phyloP scores from a whole-genome alignment of 805 yeast species.

The Metschnikowia proteae region DNA sequence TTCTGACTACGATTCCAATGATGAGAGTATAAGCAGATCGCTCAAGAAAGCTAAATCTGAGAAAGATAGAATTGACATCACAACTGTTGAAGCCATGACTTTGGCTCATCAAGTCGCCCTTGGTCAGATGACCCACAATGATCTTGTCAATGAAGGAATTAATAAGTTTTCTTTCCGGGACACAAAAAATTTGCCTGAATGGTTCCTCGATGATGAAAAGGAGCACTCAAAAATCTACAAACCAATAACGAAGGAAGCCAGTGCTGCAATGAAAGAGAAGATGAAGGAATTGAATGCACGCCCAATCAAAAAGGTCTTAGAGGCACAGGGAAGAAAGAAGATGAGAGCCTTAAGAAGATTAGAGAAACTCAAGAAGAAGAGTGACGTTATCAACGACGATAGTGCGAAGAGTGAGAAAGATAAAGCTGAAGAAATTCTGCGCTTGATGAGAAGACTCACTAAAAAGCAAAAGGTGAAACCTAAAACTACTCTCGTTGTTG shows the following conservation, averaged over 20 bases:
- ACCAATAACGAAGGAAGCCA: constrained; percentile 89
- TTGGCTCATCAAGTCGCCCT: constrained; percentile 92
- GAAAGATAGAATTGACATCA: constrained; percentile 68
- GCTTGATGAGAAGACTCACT: constrained; percentile 74
- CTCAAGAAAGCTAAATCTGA: constrained; percentile 45
- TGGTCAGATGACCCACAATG: constrained; percentile 81
- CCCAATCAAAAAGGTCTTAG: constrained; percentile 97
- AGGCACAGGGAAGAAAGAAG: constrained; percentile 95
- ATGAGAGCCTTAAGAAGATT: constrained; percentile 84
- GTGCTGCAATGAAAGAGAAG: constrained; percentile 41
- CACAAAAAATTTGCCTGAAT: constrained; percentile 85
- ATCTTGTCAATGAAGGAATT: constrained; percentile 87
- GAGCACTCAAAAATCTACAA: constrained; percentile 78
- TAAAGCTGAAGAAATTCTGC: constrained; percentile 88
- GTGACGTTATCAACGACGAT: constrained; percentile 87
- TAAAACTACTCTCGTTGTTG: constrained; percentile 83
- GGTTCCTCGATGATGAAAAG: constrained; percentile 94
- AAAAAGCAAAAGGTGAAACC: constrained; percentile 73
- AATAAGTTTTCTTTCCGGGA: constrained; percentile 92
- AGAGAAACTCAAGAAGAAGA: constrained; percentile 87
- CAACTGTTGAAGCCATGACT: constrained; percentile 96
- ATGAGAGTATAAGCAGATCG: constrained; percentile 36
- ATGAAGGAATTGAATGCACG: constrained; percentile 78
- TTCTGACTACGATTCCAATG: constrained; percentile 50
- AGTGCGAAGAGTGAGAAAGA: constrained; percentile 84